phyloP scores from a whole-genome alignment of 805 yeast species.

The Wickerhamiella dianesei region DNA sequence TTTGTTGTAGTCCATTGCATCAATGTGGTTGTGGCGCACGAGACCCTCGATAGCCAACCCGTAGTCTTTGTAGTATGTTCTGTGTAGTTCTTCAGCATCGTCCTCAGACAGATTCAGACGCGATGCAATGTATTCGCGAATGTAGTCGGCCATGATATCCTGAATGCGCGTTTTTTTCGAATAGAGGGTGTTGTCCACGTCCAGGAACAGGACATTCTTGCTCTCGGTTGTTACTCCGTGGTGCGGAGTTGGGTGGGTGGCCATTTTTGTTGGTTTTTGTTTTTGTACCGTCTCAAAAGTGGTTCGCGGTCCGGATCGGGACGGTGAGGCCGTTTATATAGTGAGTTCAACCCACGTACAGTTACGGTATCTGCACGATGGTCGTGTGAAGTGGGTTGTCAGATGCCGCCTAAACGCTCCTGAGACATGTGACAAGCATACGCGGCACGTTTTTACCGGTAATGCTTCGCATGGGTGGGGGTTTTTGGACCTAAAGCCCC shows the following conservation, averaged over 20 bases:
- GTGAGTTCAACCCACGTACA: no score
- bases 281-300: no score
- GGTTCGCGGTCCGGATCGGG: no score
- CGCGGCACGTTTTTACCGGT: not conserved
- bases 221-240: not conserved
- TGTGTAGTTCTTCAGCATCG: slow-evolving; percentile 61
- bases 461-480: not conserved
- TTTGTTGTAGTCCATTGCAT: slow-evolving; percentile 77
- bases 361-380: no score
- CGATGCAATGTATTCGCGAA: slow-evolving; percentile 65
- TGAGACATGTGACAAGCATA: not conserved
- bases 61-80: slow-evolving; percentile 65
- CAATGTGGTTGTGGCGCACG: slow-evolving; percentile 47
- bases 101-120: slow-evolving; percentile 48
- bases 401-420: not conserved
- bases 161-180: slow-evolving; percentile 60
- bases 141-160: slow-evolving; percentile 75
- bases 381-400: no score
- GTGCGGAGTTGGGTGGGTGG: not conserved
- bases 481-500: not conserved
- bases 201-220: slow-evolving; percentile 54
- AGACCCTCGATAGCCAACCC: slow-evolving; percentile 92
- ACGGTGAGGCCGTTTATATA: no score
- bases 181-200: slow-evolving; percentile 86
- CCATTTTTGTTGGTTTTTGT: not conserved